A percentile compares a stretch with the other conserved stretches of the same genome.
Evolutionary conservation across 257 asterid genomes (phyloP).

Genomic region (Penstemon newberryi): DNA sequence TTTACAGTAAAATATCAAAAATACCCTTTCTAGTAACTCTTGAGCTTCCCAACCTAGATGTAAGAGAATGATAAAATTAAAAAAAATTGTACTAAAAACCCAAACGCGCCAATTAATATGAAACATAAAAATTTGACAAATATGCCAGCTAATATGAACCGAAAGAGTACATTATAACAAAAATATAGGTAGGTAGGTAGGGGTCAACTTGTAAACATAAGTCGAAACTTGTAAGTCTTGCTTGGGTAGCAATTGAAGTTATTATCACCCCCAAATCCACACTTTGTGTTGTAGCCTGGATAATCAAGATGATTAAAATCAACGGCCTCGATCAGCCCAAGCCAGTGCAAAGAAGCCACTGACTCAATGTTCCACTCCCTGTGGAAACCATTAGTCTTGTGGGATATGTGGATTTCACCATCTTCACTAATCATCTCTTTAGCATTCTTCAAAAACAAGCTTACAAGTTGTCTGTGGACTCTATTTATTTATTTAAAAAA

Average conservation of each 20-base stretch:
- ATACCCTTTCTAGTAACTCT: too few relatives aligned
- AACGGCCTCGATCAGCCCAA: conserved; percentile 10
- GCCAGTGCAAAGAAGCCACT: conserved; percentile 16
- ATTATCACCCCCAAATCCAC: background rate
- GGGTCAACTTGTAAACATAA: too few relatives aligned
- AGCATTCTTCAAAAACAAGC: conserved; percentile 13
- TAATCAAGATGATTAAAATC: conserved; percentile 16
- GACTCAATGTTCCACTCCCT: conserved; percentile 28
- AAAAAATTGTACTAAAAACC: too few relatives aligned
- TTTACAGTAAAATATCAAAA: too few relatives aligned
- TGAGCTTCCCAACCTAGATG: too few relatives aligned
- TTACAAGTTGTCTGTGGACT: background rate
- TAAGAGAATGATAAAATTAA: too few relatives aligned
- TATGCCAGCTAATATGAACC: too few relatives aligned
- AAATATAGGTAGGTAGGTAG: too few relatives aligned
- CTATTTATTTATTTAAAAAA: background rate
- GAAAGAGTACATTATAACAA: too few relatives aligned
- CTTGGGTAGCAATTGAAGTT: conserved; percentile 25
- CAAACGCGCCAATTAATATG: too few relatives aligned
- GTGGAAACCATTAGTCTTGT: conserved; percentile 29
- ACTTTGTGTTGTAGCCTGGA: conserved; percentile 22
- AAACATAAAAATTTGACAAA: too few relatives aligned
- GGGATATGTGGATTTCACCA: conserved; percentile 25
- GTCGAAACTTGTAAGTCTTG: conserved; percentile 4
- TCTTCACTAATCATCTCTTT: conserved; percentile 21